Evolutionary conservation across 202 grass and related monocot species (phyloP).

Genomic region (Schoenoplectus tabernaemontani): DNA sequence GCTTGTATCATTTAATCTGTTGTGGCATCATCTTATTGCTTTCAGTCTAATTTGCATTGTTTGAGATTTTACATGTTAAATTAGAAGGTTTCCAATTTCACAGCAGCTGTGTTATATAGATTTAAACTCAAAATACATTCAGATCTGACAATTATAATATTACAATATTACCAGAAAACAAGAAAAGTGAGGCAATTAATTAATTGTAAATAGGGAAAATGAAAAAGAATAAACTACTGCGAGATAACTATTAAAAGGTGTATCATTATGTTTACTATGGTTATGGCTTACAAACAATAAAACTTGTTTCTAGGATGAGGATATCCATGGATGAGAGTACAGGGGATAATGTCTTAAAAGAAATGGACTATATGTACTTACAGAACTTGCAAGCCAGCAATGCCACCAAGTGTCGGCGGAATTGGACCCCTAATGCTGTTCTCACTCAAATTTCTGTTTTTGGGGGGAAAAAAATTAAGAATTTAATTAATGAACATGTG

Average conservation of each 20-base stretch:
- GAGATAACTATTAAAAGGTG: background rate
- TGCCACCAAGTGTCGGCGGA: conserved; percentile 59
- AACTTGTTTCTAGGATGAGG: background rate
- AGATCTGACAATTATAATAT: background rate
- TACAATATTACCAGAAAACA: background rate
- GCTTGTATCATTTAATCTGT: no score
- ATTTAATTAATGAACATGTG: background rate
- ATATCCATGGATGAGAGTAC: background rate
- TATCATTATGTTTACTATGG: background rate
- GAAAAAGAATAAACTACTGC: background rate
- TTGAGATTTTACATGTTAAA: background rate
- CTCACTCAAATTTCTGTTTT: conserved; percentile 78
- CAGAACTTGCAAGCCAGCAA: conserved; percentile 63
- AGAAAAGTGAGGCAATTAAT: background rate
- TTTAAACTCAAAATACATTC: background rate
- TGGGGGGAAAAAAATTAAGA: conserved; percentile 11
- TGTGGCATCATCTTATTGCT: background rate
- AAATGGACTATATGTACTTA: conserved; percentile 37
- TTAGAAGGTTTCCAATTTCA: background rate
- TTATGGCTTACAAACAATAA: background rate
- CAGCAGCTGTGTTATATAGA: background rate
- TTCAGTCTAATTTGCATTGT: background rate
- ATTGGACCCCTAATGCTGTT: conserved; percentile 75
- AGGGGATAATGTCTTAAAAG: background rate
- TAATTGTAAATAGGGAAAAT: background rate